These are phyloP conservation scores for Alternaria dauci DNA, from an alignment of 2,329 filamentous ascomycete species.

Conservation along the genomic window DNA sequence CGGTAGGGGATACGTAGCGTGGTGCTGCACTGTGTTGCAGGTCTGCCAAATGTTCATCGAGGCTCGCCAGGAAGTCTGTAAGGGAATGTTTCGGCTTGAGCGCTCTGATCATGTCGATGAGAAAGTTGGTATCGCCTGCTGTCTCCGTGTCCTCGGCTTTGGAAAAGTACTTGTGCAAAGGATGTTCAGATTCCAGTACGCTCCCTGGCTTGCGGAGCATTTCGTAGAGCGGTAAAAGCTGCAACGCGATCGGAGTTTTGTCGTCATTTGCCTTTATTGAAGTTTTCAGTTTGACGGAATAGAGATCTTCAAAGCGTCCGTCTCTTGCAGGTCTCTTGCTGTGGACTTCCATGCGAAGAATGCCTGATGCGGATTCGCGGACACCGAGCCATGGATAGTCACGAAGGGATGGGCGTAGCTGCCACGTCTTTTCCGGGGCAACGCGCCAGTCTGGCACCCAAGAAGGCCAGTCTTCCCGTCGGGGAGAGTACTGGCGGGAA, in stretches of 20 bases:
- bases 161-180: too few species aligned
- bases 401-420: not conserved
- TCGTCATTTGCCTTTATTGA: too few species aligned
- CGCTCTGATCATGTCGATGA: too few species aligned
- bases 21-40: too few species aligned
- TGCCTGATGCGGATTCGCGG: not conserved
- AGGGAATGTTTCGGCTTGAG: too few species aligned
- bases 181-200: too few species aligned
- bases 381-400: not conserved
- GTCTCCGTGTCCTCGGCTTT: too few species aligned
- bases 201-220: not conserved
- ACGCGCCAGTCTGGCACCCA: constrained; percentile 13
- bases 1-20: not conserved
- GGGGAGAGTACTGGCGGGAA: not conserved
- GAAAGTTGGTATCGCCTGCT: not conserved
- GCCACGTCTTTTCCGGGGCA: not conserved
- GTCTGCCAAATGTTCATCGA: not conserved
- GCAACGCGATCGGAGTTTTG: fast-evolving
- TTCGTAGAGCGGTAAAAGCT: not conserved
- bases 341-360: not conserved
- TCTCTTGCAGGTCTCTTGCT: too few species aligned
- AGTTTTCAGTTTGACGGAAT: not conserved
- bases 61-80: too few species aligned
- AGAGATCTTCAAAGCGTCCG: not conserved
- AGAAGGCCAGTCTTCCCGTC: not conserved